Evolutionary conservation across 352 stramenopile species (phyloP), one percentile per base, ranked within the genome.

Genomic region (Phytophthora sp.): DNA sequence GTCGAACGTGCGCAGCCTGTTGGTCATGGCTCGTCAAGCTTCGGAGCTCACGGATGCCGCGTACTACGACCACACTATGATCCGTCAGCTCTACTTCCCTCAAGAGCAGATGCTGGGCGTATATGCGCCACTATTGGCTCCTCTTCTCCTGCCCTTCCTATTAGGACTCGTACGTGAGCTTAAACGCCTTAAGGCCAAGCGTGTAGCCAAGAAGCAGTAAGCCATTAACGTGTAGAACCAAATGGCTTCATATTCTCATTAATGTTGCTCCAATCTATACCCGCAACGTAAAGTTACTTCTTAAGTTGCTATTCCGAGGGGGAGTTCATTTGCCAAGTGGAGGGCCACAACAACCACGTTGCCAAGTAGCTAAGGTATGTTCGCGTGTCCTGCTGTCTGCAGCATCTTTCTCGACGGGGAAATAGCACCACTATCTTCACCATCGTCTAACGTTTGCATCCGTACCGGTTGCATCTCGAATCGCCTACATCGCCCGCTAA

Each of bases 11-110:
- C 47, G 26, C 24, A 60, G 42, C 39, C 47, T 82, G 24, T 27
- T 88, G 31, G 58, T 46, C 1, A 73, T 84, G 57, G 78, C 68
- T 49, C 78, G 80, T 33, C 56, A 86, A 56, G 80, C 80, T 6
- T 73, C 74, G 5, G 68, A 83, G 8, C 66, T 87, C 15, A 76
- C 81, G 5, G 72, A 90, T 46, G 69, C 73, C 4, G 81, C 79
- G 38, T 88, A 90, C 61, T 87, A 84, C 47, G 81, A 90, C 59
- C 79, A 83, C 62, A 88, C 81, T 24, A 90, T 90, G 81, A 87
- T 88, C 61, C 81, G 79, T 2, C 81, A 90, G 54, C 69, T 90
- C 30, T 90, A 90, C 56, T 90, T 90, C 51, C 81, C 81, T 7
- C 77, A 90, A 66, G 81, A 88, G 49, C 79, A 90, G 21, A 86